Evolutionary conservation across 2,329 filamentous ascomycete genomes (phyloP).

Genomic region (Alternaria solani): DNA sequence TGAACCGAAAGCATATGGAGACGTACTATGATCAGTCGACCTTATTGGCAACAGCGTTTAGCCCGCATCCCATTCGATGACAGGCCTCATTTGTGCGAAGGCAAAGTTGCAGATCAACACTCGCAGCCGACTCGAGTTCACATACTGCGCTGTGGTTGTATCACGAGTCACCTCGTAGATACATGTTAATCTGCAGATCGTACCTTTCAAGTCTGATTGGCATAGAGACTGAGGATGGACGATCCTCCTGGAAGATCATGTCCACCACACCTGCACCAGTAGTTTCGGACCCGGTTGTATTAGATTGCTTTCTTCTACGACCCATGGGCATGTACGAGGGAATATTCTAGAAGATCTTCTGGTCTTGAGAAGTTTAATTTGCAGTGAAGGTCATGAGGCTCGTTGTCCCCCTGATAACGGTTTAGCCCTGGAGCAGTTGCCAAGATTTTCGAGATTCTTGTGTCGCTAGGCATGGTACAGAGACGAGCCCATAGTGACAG

Average conservation of each 20-base stretch:
- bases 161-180: conserved; percentile 3
- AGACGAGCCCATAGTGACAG: background rate
- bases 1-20: conserved; percentile 20
- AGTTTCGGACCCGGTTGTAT: conserved; percentile 29
- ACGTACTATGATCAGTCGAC: conserved; percentile 30
- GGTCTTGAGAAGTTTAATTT: conserved; percentile 28
- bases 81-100: conserved; percentile 15
- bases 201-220: background rate
- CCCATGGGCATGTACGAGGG: conserved; percentile 18
- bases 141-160: background rate
- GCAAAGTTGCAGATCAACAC: conserved; percentile 20
- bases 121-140: background rate
- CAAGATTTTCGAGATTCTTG: conserved; percentile 11
- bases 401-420: conserved; percentile 16
- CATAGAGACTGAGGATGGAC: background rate
- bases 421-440: background rate
- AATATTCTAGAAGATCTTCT: conserved; percentile 34
- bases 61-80: conserved; percentile 16
- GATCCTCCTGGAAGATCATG: background rate
- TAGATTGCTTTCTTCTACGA: conserved; percentile 29
- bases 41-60: conserved; percentile 23
- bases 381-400: conserved; percentile 32
- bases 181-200: background rate
- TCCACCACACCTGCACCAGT: conserved; percentile 12
- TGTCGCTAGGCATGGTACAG: conserved; percentile 2